A percentile compares a stretch with the other conserved stretches of the same genome.
Evolutionary conservation across 345 rosid genomes (phyloP).

Genomic region (Boechera retrofracta): DNA sequence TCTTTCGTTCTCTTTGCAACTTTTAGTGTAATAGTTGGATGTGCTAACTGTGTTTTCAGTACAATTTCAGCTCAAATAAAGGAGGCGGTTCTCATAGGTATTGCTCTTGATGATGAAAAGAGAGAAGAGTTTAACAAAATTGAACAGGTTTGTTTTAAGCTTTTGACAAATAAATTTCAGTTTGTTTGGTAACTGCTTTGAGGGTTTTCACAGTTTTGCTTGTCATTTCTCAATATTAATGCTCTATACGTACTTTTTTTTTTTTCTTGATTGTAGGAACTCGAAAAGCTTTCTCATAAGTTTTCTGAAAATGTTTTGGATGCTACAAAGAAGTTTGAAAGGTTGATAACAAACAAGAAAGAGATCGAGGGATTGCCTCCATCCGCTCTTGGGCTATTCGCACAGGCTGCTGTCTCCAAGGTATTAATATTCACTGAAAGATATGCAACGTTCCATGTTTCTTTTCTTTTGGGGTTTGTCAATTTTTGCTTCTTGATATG

Average conservation of each 20-base stretch:
- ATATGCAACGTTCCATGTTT: not conserved
- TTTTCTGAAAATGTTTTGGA: conserved; percentile 89
- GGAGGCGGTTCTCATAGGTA: conserved; percentile 90
- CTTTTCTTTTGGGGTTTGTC: not conserved
- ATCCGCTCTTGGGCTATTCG: conserved; percentile 79
- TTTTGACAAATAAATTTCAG: not conserved
- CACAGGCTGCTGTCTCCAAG: conserved; percentile 88
- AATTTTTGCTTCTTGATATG: conserved; percentile 13
- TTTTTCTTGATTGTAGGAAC: conserved; percentile 63
- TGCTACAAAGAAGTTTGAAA: conserved; percentile 92
- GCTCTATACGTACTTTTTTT: not conserved
- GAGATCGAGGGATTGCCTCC: conserved; percentile 91
- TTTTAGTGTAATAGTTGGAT: not conserved
- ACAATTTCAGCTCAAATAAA: conserved; percentile 63
- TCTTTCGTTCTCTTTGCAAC: not conserved
- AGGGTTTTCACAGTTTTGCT: not conserved
- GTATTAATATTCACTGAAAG: conserved; percentile 44
- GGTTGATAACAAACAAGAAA: conserved; percentile 72
- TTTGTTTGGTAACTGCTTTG: not conserved
- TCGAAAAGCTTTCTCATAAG: conserved; percentile 76
- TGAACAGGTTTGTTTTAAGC: conserved; percentile 63
- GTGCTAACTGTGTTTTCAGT: conserved; percentile 30
- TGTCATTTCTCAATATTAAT: not conserved
- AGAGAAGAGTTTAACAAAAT: conserved; percentile 84
- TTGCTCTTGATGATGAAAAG: conserved; percentile 82